phyloP scores from a whole-genome alignment of 2,329 filamentous ascomycete genomes.

The Epichloe gansuensis region DNA sequence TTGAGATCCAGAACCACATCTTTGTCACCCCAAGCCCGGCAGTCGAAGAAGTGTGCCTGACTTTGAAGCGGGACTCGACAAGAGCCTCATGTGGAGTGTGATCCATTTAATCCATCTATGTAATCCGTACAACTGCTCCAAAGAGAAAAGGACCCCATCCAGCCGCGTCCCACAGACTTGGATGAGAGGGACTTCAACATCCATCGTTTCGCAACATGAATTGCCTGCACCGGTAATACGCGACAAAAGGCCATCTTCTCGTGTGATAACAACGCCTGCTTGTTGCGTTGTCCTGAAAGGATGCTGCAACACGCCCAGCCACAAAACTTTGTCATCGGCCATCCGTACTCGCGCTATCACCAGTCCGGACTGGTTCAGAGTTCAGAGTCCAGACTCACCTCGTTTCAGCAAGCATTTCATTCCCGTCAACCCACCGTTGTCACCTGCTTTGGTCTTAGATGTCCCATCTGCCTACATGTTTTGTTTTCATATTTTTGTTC shows the following conservation, averaged over 20 bases:
- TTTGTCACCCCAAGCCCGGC: constrained; percentile 6
- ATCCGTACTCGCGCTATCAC: background rate
- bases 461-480: too few species aligned
- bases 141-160: constrained; percentile 2
- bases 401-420: background rate
- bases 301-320: background rate
- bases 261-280: background rate
- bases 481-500: too few species aligned
- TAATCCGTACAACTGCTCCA: constrained; percentile 2
- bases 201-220: background rate
- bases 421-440: background rate
- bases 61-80: constrained; percentile 8
- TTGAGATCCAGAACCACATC: constrained; percentile 6
- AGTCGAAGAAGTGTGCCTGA: constrained; percentile 8
- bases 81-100: constrained; percentile 13
- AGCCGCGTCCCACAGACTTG: constrained; percentile 7
- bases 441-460: background rate
- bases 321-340: background rate
- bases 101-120: constrained; percentile 6
- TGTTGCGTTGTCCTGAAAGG: background rate
- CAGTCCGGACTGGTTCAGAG: background rate
- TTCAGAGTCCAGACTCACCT: background rate
- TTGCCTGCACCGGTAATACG: background rate
- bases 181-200: constrained; percentile 6
- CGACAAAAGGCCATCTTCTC: background rate